A percentile compares a stretch with the other conserved stretches of the same genome.
phyloP scores from a whole-genome alignment of 1,284 basidiomycete species.

The Wolfiporia cocos region DNA sequence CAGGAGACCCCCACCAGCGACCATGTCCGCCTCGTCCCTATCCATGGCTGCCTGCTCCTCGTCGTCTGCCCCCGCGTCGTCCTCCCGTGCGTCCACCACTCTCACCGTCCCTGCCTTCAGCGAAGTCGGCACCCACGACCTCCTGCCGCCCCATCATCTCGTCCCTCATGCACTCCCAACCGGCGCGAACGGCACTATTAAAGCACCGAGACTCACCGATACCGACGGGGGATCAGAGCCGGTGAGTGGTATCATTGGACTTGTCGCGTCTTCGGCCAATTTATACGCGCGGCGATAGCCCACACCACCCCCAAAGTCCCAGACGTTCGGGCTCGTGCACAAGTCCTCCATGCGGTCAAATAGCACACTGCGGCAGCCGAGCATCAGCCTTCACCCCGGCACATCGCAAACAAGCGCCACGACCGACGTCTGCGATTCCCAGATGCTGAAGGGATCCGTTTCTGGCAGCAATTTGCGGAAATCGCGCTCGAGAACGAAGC shows the following conservation, averaged over 20 bases:
- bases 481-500: conserved; percentile 25
- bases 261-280: neutral
- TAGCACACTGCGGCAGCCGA: conserved; percentile 17
- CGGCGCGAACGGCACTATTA: conserved; percentile 9
- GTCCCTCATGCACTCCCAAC: conserved; percentile 14
- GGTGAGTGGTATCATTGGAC: conserved; percentile 5
- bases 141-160: conserved; percentile 12
- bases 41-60: no score
- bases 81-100: neutral
- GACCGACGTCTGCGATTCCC: no score
- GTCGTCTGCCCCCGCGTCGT: neutral
- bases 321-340: conserved; percentile 16
- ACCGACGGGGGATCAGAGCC: conserved; percentile 3
- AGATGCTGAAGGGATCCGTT: conserved; percentile 16
- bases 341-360: conserved; percentile 21
- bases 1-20: no score
- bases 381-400: conserved; percentile 16
- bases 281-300: conserved; percentile 14
- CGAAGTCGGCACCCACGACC: conserved; percentile 4
- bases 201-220: conserved; percentile 16
- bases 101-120: neutral
- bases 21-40: no score
- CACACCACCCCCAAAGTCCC: conserved; percentile 20
- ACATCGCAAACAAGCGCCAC: conserved; percentile 20
- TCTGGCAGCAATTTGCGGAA: conserved; percentile 23